These are phyloP conservation scores for Lagenaria siceraria DNA, from an alignment of 306 rosid species.

Conservation along the genomic window DNA sequence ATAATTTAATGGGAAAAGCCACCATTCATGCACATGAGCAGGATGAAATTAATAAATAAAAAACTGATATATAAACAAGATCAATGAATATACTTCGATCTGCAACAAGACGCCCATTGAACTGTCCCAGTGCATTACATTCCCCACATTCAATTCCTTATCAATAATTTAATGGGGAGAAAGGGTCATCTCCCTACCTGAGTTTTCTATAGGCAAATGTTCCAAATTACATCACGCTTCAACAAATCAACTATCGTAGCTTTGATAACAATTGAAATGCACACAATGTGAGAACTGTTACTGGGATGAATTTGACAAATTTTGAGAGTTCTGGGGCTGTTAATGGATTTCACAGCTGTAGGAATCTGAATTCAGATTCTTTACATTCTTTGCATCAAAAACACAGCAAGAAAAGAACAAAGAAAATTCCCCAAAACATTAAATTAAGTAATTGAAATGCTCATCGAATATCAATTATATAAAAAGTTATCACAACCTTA, in stretches of 20 bases:
- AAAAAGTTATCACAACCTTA: constrained; percentile 41
- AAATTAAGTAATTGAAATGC: background rate
- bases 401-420: background rate
- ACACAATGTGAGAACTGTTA: background rate
- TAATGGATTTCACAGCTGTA: background rate
- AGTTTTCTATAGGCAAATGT: background rate
- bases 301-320: background rate
- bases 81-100: background rate
- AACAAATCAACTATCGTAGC: background rate
- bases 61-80: background rate
- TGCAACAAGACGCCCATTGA: background rate
- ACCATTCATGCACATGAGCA: background rate
- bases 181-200: background rate
- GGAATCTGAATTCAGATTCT: background rate
- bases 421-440: background rate
- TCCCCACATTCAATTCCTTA: background rate
- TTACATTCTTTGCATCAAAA: background rate
- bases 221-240: background rate
- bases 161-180: background rate
- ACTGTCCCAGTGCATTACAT: background rate
- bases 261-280: background rate
- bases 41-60: background rate
- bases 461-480: background rate
- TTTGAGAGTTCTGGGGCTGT: background rate
- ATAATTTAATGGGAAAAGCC: background rate